Evolutionary conservation across 306 rosid genomes (phyloP).

Genomic region (Chamaecrista fasciculata): DNA sequence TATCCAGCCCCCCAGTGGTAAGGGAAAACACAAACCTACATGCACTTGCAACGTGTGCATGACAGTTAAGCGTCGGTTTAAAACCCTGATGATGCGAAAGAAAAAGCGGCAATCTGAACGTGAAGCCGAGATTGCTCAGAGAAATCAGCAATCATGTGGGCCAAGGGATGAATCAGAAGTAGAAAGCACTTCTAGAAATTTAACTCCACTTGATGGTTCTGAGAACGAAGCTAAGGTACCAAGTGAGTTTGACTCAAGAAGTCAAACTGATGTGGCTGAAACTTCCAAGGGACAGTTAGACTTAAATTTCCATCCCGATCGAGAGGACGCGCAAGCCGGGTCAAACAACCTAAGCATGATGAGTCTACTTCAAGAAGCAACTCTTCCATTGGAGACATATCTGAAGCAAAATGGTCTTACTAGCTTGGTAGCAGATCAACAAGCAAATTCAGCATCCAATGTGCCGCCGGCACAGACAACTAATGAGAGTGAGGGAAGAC

Average conservation of each 20-base stretch:
- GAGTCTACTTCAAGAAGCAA: constrained; percentile 82
- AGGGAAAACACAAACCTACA: constrained; percentile 97
- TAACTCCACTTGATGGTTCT: constrained; percentile 58
- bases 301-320: constrained; percentile 76
- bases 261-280: constrained; percentile 59
- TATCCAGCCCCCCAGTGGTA: constrained; percentile 99
- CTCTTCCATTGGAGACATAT: constrained; percentile 74
- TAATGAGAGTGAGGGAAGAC: constrained; percentile 64
- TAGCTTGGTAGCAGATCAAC: constrained; percentile 76
- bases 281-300: constrained; percentile 69
- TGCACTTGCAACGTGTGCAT: constrained; percentile 94
- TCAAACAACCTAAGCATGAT: constrained; percentile 63
- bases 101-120: constrained; percentile 97
- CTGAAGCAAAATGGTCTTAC: constrained; percentile 86
- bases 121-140: constrained; percentile 92
- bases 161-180: constrained; percentile 75
- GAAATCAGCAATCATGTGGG: constrained; percentile 59
- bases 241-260: constrained; percentile 59
- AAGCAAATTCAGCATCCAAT: constrained; percentile 59
- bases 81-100: constrained; percentile 94
- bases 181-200: constrained; percentile 62
- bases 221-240: constrained; percentile 63
- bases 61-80: constrained; percentile 95
- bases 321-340: constrained; percentile 54
- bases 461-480: constrained; percentile 48